These are phyloP conservation scores for Diversispora epigaea DNA, from an alignment of 192 early-diverging fungal species.

Conservation along the genomic window DNA sequence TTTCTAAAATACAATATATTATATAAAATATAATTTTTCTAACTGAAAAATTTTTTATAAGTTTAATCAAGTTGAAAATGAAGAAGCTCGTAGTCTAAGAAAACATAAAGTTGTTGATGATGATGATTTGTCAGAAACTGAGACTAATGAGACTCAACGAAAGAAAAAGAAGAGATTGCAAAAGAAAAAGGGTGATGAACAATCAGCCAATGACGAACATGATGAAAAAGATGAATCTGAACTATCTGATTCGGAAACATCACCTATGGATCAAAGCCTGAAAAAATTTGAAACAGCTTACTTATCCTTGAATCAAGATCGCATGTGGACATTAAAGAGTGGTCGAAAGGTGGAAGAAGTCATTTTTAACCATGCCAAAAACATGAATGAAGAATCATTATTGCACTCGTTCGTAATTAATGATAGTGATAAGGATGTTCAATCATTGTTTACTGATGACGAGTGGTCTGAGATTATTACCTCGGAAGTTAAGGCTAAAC, in stretches of 20 bases:
- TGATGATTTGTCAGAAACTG: too few species aligned
- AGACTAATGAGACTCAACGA: too few species aligned
- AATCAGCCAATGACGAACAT: neutral
- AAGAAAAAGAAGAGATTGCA: too few species aligned
- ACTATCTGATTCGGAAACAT: neutral
- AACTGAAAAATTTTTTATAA: too few species aligned
- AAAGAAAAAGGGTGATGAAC: too few species aligned
- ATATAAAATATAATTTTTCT: too few species aligned
- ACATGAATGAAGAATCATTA: neutral
- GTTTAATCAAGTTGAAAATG: too few species aligned
- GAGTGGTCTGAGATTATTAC: neutral
- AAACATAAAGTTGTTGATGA: too few species aligned
- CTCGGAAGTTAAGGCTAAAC: neutral
- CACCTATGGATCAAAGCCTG: neutral
- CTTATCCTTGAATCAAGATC: neutral
- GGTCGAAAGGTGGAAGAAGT: slow-evolving; percentile 12
- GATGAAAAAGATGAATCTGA: neutral
- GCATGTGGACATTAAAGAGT: slow-evolving; percentile 11
- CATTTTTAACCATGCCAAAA: neutral
- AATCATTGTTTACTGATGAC: neutral
- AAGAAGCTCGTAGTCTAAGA: too few species aligned
- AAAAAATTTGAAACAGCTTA: slow-evolving; percentile 3
- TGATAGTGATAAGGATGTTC: neutral
- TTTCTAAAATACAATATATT: too few species aligned
- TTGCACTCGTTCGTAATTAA: slow-evolving; percentile 1